phyloP scores from a whole-genome alignment of 352 stramenopile genomes.

The Globisporangium iwayamae region DNA sequence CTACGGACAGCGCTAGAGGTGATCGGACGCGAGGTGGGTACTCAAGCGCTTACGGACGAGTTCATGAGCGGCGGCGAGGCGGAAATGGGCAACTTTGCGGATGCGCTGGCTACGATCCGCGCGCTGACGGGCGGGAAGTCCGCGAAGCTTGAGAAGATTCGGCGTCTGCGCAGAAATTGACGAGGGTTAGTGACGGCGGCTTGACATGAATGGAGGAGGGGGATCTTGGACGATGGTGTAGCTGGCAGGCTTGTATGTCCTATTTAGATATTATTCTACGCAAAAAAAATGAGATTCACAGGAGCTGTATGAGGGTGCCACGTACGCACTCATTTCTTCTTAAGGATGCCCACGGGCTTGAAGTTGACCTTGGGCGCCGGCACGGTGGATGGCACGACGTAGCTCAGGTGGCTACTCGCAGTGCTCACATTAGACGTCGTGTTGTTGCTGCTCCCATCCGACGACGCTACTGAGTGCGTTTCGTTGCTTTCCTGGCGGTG shows the following conservation, averaged over 20 bases:
- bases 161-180: constrained; percentile 22
- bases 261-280: constrained; percentile 28
- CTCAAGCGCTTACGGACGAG: constrained; percentile 19
- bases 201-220: background rate
- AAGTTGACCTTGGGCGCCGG: constrained; percentile 21
- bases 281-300: constrained; percentile 6
- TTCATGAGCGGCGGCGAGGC: constrained; percentile 13
- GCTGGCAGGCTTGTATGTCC: constrained; percentile 6
- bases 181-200: background rate
- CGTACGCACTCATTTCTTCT: constrained; percentile 18
- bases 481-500: constrained; percentile 19
- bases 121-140: constrained; percentile 36
- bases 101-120: constrained; percentile 48
- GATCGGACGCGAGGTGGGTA: constrained; percentile 64
- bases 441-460: constrained; percentile 13
- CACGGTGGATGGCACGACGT: constrained; percentile 21
- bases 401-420: constrained; percentile 19
- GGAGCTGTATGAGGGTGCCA: background rate
- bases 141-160: constrained; percentile 42
- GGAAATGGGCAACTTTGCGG: constrained; percentile 52
- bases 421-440: constrained; percentile 20
- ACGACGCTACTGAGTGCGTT: constrained; percentile 20
- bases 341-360: constrained; percentile 66
- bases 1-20: constrained; percentile 72
- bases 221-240: background rate